A percentile compares a stretch with the other conserved stretches of the same genome.
These are phyloP conservation scores for Naganishia kalamii DNA, from an alignment of 768 basidiomycete genomes.

Conservation along the genomic window DNA sequence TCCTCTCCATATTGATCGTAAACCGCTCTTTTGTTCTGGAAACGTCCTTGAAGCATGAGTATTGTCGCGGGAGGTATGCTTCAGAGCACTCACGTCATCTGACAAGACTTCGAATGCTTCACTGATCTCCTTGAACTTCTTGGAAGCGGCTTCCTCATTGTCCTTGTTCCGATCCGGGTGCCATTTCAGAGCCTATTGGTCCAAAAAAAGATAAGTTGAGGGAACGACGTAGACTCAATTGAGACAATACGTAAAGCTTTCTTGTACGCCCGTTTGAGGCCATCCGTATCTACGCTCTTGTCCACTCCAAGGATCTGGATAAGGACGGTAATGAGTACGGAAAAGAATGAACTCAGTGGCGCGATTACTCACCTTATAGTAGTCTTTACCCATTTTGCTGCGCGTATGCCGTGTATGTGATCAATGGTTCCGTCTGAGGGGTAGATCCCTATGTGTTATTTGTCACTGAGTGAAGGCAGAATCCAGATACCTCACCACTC, in stretches of 20 bases:
- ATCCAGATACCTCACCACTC: no score
- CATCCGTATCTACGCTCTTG: slow-evolving; percentile 19
- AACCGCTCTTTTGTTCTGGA: slow-evolving; percentile 37
- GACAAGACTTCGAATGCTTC: slow-evolving; percentile 65
- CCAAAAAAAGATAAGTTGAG: neutral
- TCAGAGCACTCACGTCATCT: slow-evolving; percentile 52
- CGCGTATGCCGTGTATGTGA: neutral
- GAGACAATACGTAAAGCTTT: neutral
- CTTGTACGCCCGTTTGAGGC: slow-evolving; percentile 25
- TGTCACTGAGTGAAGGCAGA: no score
- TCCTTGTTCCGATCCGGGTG: slow-evolving; percentile 29
- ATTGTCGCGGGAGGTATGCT: slow-evolving; percentile 60
- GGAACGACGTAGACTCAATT: neutral
- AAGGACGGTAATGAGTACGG: no score
- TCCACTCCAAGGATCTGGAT: slow-evolving; percentile 19
- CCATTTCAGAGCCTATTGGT: slow-evolving; percentile 25
- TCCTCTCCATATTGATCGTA: slow-evolving; percentile 93
- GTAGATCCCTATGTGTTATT: no score
- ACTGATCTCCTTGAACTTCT: slow-evolving; percentile 70
- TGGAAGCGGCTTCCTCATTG: slow-evolving; percentile 48
- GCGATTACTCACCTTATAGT: slow-evolving; percentile 18
- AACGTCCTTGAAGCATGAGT: slow-evolving; percentile 18
- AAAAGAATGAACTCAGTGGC: no score
- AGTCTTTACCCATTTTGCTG: slow-evolving; percentile 23
- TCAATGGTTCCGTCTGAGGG: no score